A percentile compares a stretch with the other conserved stretches of the same genome.
These are phyloP conservation scores for Fraxinus albicans DNA, from an alignment of 305 asterid species.

Conservation along the genomic window DNA sequence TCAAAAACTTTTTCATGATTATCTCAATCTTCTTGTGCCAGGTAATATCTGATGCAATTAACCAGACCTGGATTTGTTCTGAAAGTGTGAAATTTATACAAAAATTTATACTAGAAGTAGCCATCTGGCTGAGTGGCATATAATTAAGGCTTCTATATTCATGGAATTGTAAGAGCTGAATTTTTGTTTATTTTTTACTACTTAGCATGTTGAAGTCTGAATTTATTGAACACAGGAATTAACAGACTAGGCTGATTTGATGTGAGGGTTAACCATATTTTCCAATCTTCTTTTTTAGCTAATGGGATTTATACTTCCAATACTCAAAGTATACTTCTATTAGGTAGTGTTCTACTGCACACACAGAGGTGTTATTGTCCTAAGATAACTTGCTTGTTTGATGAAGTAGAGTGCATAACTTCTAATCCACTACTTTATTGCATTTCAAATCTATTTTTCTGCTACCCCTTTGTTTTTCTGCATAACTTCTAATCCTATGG, in stretches of 20 bases:
- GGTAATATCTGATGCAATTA: neutral
- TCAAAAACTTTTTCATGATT: neutral
- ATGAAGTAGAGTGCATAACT: neutral
- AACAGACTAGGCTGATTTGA: neutral
- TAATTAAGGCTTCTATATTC: neutral
- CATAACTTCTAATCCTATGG: too few species aligned
- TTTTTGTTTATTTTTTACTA: neutral
- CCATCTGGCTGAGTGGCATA: neutral
- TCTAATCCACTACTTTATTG: neutral
- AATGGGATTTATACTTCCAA: neutral
- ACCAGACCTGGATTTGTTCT: neutral
- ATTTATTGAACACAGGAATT: neutral
- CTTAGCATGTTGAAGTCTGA: neutral
- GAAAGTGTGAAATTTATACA: neutral
- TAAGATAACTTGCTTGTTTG: neutral
- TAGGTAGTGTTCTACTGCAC: neutral
- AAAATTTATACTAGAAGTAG: neutral
- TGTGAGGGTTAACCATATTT: neutral
- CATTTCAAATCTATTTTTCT: neutral
- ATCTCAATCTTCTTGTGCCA: neutral
- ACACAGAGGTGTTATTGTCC: neutral
- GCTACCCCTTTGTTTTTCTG: neutral
- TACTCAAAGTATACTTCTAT: neutral
- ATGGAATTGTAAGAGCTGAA: neutral
- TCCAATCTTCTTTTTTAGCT: neutral